Base-by-base conservation (phyloP, 129 eudicot species). In the Calendula officinalis region DNA sequence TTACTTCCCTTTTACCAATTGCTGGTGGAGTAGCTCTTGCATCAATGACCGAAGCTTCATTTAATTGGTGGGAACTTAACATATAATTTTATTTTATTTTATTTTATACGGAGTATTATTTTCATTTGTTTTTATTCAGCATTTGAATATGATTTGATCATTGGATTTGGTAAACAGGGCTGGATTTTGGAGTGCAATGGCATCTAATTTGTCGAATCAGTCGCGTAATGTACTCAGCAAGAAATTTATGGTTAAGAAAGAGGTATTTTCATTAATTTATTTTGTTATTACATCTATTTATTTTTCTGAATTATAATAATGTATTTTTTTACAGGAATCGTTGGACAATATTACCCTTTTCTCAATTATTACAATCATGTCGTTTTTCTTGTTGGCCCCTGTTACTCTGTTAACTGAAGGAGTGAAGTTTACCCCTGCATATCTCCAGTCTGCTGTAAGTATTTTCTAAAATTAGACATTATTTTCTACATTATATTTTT, bases 21-120 rank as follows among this genome's bases (percentile, higher is more conserved):
- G 99, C 88, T 77, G 99, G 99, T 71, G 99, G 99, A 77, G 99
- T 94, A 57, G 95, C 81, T 48, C 77, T 88, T 68, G 99, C 99
- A 64, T 94, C 99, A 38, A 69, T 89, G 87, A 94, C 97, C 1
- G 99, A 92, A 72, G 96, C 81, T 4, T 94, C 97, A 35, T 94
- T 94, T 46, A 94, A 94, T 65, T 94, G 99, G 99, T 88, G 71
- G 72, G 85, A 32, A 37, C 52, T 32, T 8, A 39, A 52, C 16
- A 41, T 36, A 54, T 8, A 63, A 22, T 22, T 22, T 22, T 56
- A 16, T 35, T 71, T 52, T 14, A n/a, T 50, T 27, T 15, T 41
- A 14, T 39, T 54, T 73, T 22, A 22, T n/a, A n/a, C n/a, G n/a
- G n/a, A n/a, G n/a, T n/a, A n/a, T n/a, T n/a, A 13, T 35, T 45